Evolutionary conservation across 768 basidiomycete genomes (phyloP), one percentile per base, ranked within the genome.

Genomic region (Lactarius quietus): DNA sequence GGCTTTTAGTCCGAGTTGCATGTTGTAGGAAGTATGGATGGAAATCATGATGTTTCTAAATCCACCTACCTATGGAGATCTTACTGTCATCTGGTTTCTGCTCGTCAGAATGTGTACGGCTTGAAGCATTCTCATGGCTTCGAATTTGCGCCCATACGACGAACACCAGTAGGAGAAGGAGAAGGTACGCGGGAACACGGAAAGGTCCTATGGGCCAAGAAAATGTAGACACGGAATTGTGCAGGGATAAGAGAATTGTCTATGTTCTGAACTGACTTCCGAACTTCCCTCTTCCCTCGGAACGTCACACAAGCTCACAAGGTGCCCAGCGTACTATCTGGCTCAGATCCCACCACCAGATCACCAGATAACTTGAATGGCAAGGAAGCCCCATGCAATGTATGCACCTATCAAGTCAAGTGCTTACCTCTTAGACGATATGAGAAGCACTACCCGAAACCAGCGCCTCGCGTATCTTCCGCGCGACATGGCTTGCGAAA

Each of bases 401-500:
- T 6, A 48, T n/a, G 5, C 12, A 48, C 23, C 45, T 23, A 51
- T 28, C 48, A 51, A 26, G 26, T 26, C 23, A 51, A 51, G 6
- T 51, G 12, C 26, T 26, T 6, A 18, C 33, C 8, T 33, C 33
- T 8, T 38, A 15, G 43, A 43, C 23, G 14, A 6, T 28, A 26
- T 51, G 23, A 15, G 45, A 48, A 23, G 12, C 12, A 23, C 23
- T 14, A 51, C 48, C 14, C 6, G 48, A 26, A 51, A 28, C 26
- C 23, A 26, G 14, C n/a, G 17, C 63, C 20, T 66, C 69, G 20
- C 61, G 61, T 31, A 85, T 70, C 70, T 84, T 87, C 65, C 83
- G 78, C 56, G 78, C 80, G 28, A 90, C 75, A 78, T 92, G 89
- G 65, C 83, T 83, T 26, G 79, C 80, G 67, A 93, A 88, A 45